Conservation (phyloP, 2,329 filamentous ascomycete genomes). For the Paracorniculantispora psalliotae region DNA sequence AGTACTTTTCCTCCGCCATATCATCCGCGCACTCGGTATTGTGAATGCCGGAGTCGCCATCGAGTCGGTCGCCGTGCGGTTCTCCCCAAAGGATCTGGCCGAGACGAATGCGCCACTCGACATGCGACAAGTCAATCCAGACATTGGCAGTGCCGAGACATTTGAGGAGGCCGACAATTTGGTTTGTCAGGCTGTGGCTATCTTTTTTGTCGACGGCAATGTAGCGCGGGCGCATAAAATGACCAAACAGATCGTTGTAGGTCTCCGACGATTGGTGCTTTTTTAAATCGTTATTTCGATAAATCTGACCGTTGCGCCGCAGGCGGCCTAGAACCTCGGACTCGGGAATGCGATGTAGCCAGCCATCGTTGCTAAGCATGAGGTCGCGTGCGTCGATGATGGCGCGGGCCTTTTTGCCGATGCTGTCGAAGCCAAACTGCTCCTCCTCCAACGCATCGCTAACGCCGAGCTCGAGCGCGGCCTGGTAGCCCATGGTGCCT, state of each 20-base stretch:
- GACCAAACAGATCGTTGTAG: constrained; percentile 58
- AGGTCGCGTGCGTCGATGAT: constrained; percentile 54
- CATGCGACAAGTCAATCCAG: constrained; percentile 69
- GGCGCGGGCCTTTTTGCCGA: constrained; percentile 49
- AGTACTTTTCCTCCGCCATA: constrained; percentile 58
- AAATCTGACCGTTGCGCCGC: constrained; percentile 50
- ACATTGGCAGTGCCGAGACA: constrained; percentile 60
- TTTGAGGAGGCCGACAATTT: constrained; percentile 64
- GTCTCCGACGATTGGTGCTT: constrained; percentile 50
- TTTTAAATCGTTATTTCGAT: constrained; percentile 48
- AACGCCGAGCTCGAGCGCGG: constrained; percentile 60
- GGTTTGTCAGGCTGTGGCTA: constrained; percentile 60
- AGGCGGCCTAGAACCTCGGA: constrained; percentile 54
- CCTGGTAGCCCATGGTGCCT: constrained; percentile 64
- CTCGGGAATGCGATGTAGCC: constrained; percentile 53
- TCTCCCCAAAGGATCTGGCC: constrained; percentile 67
- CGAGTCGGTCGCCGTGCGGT: constrained; percentile 45
- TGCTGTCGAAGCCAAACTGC: constrained; percentile 53
- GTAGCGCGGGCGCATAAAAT: constrained; percentile 53
- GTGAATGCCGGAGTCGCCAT: constrained; percentile 47
- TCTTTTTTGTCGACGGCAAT: constrained; percentile 53
- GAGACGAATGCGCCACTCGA: constrained; percentile 69
- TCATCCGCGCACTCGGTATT: constrained; percentile 45
- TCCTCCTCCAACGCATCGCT: constrained; percentile 61
- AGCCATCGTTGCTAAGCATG: constrained; percentile 48